Conservation (phyloP, 1,139 yeast species). For the Spathaspora sp. region DNA sequence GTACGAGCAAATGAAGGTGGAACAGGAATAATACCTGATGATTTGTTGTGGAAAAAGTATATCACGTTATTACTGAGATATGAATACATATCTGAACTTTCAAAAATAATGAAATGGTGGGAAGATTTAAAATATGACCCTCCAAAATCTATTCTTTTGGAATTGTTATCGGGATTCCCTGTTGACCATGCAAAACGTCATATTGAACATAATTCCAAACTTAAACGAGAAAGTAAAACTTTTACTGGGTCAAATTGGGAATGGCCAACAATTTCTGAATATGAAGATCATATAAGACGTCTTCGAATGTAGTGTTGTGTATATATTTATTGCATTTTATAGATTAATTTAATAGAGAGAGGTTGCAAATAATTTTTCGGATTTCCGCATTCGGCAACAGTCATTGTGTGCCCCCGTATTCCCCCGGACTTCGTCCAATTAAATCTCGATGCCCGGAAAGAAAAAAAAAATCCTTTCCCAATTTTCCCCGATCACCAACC, state of each 20-base stretch:
- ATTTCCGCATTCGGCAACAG: background rate
- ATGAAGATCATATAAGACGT: slow-evolving; percentile 8
- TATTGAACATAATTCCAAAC: slow-evolving; percentile 36
- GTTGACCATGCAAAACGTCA: slow-evolving; percentile 38
- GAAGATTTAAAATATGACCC: slow-evolving; percentile 52
- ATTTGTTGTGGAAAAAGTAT: slow-evolving; percentile 50
- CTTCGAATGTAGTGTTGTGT: background rate
- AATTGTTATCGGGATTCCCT: slow-evolving; percentile 41
- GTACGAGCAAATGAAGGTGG: slow-evolving; percentile 25
- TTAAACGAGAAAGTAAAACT: slow-evolving; percentile 11
- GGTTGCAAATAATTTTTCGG: background rate
- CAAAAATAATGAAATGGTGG: slow-evolving; percentile 59
- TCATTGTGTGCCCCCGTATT: background rate
- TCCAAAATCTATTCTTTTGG: slow-evolving; percentile 31
- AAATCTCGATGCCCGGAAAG: slow-evolving; percentile 12
- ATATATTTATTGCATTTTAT: background rate
- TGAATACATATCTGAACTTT: slow-evolving; percentile 49
- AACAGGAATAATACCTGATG: slow-evolving; percentile 41
- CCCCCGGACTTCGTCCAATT: slow-evolving; percentile 15
- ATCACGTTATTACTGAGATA: slow-evolving; percentile 49
- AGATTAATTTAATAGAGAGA: background rate
- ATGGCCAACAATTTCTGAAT: slow-evolving; percentile 25
- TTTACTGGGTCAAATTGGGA: slow-evolving; percentile 20
- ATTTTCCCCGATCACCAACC: slow-evolving; percentile 1
- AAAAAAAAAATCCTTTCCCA: slow-evolving; percentile 1